These are phyloP conservation scores for Juglanconis juglandina DNA, from an alignment of 2,329 filamentous ascomycete species.

Conservation along the genomic window DNA sequence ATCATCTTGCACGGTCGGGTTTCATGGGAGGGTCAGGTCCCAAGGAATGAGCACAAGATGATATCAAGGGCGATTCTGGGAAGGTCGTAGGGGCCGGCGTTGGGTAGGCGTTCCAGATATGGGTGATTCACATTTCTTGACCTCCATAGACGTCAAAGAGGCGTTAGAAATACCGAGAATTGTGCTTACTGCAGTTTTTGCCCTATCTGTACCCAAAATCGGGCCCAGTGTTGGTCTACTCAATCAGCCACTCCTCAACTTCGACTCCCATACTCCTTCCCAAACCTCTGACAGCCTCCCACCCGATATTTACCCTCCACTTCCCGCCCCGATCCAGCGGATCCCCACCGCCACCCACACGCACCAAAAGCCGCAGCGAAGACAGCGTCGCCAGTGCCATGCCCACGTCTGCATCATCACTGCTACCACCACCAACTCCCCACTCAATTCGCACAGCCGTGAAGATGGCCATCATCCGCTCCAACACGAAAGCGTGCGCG, in stretches of 20 bases:
- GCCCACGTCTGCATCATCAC: conserved; percentile 53
- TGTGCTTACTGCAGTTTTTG: not conserved
- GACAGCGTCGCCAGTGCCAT: conserved; percentile 70
- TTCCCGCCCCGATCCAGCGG: conserved; percentile 65
- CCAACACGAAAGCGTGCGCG: conserved; percentile 72
- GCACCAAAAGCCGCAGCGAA: conserved; percentile 65
- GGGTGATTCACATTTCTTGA: not conserved
- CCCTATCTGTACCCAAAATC: not conserved
- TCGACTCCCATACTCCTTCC: conserved; percentile 75
- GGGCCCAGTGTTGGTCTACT: conserved; percentile 38
- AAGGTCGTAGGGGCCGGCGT: not conserved
- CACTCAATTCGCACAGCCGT: conserved; percentile 60
- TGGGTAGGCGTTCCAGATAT: not conserved
- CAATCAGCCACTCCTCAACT: conserved; percentile 71
- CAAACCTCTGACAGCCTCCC: conserved; percentile 70
- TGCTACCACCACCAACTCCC: conserved; percentile 30
- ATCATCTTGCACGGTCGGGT: not conserved
- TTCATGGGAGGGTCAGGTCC: not conserved
- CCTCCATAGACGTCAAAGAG: not conserved
- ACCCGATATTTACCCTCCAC: conserved; percentile 76
- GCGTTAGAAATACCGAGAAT: not conserved
- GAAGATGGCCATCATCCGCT: conserved; percentile 76
- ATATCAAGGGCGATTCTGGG: not conserved
- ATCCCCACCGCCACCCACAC: conserved; percentile 61
- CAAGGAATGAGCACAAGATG: not conserved